Evolutionary conservation across 2,329 filamentous ascomycete genomes (phyloP), one percentile per base, ranked within the genome.

Genomic region (Ceratocystis lukuohia): DNA sequence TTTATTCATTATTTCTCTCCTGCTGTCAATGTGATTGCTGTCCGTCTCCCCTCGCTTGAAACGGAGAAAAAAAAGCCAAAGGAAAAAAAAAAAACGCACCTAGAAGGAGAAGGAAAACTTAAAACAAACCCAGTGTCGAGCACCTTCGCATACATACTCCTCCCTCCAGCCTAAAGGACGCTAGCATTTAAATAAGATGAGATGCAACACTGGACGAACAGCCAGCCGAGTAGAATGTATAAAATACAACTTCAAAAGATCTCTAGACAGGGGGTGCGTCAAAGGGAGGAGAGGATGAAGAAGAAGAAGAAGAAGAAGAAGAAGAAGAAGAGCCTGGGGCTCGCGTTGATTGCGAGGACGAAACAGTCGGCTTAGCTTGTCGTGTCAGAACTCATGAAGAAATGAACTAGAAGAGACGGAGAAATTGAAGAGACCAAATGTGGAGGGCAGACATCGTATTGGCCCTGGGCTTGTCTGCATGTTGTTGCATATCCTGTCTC

Each of bases 151-250:
- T 3, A 10, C 48, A 50, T 50, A 25, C 50, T 56, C 20, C 50
- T 22, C 50, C 3, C 12, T 28, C 22, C 20, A 50, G 17, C 22
- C 10, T 2, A 57, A 57, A 33, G 7, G 28, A 22, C 22, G 10
- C 53, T n/a, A n/a, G 28, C 22, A 57, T 30, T 57, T 28, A 30
- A 57, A 33, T 33, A 57, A 57, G 53, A 57, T 57, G 53, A n/a
- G 53, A 33, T 57, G 53, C 53, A 33, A 33, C 53, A 57, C 53
- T 57, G 53, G 53, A 57, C 10, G 53, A 57, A 57, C 53, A 30
- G 53, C 7, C 53, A 30, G 25, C 50, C 50, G 15, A 22, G 20
- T 15, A 56, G 25, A 28, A 28, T 12, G 15, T 17, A 20, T 10
- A n/a, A 28, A 33, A 57, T 5, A 57, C 25, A 15, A 57, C 50